A percentile compares a stretch with the other conserved stretches of the same genome.
phyloP scores from a whole-genome alignment of 1,284 basidiomycete species.

The Leccinum subrobustum region DNA sequence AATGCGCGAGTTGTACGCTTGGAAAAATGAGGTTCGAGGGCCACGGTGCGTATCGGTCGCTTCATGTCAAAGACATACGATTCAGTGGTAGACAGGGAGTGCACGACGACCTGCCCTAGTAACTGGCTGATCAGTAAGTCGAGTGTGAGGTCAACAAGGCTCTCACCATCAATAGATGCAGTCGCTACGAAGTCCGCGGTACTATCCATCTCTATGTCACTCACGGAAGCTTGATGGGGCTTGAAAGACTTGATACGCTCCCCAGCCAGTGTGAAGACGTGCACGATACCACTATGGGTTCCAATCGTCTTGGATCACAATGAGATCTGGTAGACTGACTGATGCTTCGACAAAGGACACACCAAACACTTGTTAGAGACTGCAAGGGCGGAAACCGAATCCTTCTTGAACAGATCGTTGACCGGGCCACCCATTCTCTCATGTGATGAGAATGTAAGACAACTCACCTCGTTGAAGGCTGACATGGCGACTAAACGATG shows the following conservation, averaged over 20 bases:
- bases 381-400: conserved; percentile 82
- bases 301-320: conserved; percentile 66
- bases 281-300: conserved; percentile 90
- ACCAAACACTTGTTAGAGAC: conserved; percentile 80
- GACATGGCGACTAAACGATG: too few relatives aligned
- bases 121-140: conserved; percentile 19
- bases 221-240: conserved; percentile 88
- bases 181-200: conserved; percentile 91
- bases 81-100: conserved; percentile 81
- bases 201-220: conserved; percentile 83
- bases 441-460: too few relatives aligned
- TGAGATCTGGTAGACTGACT: conserved; percentile 6
- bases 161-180: conserved; percentile 90
- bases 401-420: conserved; percentile 83
- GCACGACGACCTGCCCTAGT: conserved; percentile 85
- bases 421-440: conserved; percentile 50
- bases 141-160: background rate
- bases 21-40: conserved; percentile 90
- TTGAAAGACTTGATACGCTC: conserved; percentile 88
- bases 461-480: too few relatives aligned
- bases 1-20: conserved; percentile 82
- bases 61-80: conserved; percentile 90
- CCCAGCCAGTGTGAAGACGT: conserved; percentile 80
- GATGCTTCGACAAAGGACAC: conserved; percentile 24
- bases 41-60: conserved; percentile 87